These are phyloP conservation scores for Citrus inodora DNA, from an alignment of 345 rosid genomes.

Conservation along the genomic window DNA sequence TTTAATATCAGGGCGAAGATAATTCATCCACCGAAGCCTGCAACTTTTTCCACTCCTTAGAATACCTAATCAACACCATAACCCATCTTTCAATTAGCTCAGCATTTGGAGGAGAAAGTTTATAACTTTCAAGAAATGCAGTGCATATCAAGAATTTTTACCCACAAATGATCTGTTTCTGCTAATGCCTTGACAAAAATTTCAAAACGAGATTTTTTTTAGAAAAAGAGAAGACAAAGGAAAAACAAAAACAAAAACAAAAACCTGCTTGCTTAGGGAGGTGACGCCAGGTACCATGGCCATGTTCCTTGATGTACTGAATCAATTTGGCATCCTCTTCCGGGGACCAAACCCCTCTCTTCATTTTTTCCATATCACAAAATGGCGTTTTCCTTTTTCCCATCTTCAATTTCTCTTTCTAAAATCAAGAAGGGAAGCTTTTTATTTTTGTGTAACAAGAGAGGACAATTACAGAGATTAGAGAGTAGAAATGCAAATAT, in stretches of 20 bases:
- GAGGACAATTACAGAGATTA: too few relatives aligned
- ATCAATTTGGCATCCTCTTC: slow-evolving; percentile 39
- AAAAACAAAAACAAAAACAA: not conserved
- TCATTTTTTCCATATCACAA: slow-evolving; percentile 27
- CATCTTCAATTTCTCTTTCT: slow-evolving; percentile 17
- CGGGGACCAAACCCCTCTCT: slow-evolving; percentile 35
- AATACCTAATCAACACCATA: slow-evolving; percentile 15
- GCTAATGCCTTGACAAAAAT: not conserved
- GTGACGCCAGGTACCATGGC: slow-evolving; percentile 35
- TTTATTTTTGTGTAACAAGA: too few relatives aligned
- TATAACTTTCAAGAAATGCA: not conserved
- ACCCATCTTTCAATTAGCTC: not conserved
- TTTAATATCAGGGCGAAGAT: slow-evolving; percentile 39
- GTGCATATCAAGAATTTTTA: not conserved
- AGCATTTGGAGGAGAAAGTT: not conserved
- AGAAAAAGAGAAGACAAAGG: too few relatives aligned
- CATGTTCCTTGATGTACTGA: slow-evolving; percentile 29
- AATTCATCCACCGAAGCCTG: slow-evolving; percentile 43
- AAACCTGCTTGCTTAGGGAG: slow-evolving; percentile 35
- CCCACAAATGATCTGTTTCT: not conserved
- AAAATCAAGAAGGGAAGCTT: not conserved
- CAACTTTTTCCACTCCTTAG: slow-evolving; percentile 44
- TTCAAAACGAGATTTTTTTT: too few relatives aligned
- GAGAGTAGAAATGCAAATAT: too few relatives aligned
- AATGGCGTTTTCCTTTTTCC: slow-evolving; percentile 22